A percentile compares a stretch with the other conserved stretches of the same genome.
Conservation (phyloP, 2,329 filamentous ascomycete species). For the Sphaceloma murrayae region DNA sequence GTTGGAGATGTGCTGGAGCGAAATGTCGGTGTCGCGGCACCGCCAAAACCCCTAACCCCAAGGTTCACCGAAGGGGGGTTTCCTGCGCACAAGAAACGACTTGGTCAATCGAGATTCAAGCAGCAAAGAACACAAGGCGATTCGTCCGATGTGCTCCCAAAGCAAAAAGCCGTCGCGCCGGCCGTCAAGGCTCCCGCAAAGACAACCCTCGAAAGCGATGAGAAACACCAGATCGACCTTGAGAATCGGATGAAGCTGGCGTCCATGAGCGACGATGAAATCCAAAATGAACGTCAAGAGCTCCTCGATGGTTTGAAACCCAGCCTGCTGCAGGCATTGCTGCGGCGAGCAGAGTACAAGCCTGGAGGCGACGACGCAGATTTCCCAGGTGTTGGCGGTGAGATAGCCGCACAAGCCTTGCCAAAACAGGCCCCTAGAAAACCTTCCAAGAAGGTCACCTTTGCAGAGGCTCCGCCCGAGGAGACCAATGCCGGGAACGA, state of each 20-base stretch:
- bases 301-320: slow-evolving; percentile 70
- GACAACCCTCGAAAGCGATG: slow-evolving; percentile 39
- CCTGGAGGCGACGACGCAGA: slow-evolving; percentile 43
- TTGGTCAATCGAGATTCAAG: slow-evolving; percentile 67
- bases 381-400: slow-evolving; percentile 22
- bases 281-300: slow-evolving; percentile 69
- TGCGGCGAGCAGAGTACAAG: slow-evolving; percentile 67
- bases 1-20: slow-evolving; percentile 75
- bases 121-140: slow-evolving; percentile 32
- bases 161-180: slow-evolving; percentile 1
- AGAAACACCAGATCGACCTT: slow-evolving; percentile 64
- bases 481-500: background rate
- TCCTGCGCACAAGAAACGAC: slow-evolving; percentile 75
- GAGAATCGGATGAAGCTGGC: slow-evolving; percentile 69
- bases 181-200: background rate
- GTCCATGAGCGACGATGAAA: slow-evolving; percentile 72
- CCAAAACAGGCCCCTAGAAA: background rate
- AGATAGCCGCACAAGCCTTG: background rate
- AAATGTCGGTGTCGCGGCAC: slow-evolving; percentile 31
- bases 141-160: background rate
- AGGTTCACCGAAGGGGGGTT: slow-evolving; percentile 58
- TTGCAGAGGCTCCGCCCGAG: slow-evolving; percentile 17
- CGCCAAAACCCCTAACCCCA: slow-evolving; percentile 55
- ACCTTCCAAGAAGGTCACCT: slow-evolving; percentile 28
- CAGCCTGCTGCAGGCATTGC: slow-evolving; percentile 62